Base-by-base conservation (phyloP, 768 basidiomycete genomes). In the Termitomyces sp. region DNA sequence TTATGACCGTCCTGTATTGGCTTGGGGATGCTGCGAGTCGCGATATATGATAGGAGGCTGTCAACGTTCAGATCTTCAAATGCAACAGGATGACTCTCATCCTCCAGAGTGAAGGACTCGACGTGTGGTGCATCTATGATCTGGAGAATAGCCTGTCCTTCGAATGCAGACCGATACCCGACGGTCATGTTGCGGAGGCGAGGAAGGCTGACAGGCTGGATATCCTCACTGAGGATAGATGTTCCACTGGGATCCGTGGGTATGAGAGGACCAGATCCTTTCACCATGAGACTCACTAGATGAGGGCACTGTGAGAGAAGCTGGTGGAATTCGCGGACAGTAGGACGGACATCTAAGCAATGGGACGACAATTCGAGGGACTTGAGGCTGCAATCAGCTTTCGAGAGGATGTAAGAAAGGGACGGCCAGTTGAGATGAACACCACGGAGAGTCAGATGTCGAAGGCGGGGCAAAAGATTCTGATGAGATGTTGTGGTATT, bases 391-490 rank as follows among this genome's bases (percentile, higher is more conserved):
- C 46, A 75, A 79, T 26, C 74, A 67, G 38, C 83, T 70, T 54
- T 77, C 71, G 58, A 83, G 46, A 69, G 15, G 57, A 59, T 45
- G 47, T 59, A 48, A 32, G 73, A 70, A 41, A 81, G 75, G 22
- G 72, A 64, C 2, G 66, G 49, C 83, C 80, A 85, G 41, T 81
- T 70, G 32, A 79, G 71, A 62, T 84, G 83, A 3, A 86, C 81
- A 21, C 84, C 84, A 52, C 74, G 71, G 12, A 85, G 77, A 1
- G 69, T 70, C 21, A 85, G 72, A 38, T 74, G 67, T n/a, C 70
- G 71, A 17, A 86, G 68, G 22, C 66, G 65, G n/a, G 83, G 77
- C 10, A 77, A 68, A 35, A 73, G 63, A 41, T 65, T 59, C 24
- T 51, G 45, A 8, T 57, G 46, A 15, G 53, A 38, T 37, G 64